phyloP scores from a whole-genome alignment of 2,329 filamentous ascomycete genomes.

The Xylariaceae sp. region DNA sequence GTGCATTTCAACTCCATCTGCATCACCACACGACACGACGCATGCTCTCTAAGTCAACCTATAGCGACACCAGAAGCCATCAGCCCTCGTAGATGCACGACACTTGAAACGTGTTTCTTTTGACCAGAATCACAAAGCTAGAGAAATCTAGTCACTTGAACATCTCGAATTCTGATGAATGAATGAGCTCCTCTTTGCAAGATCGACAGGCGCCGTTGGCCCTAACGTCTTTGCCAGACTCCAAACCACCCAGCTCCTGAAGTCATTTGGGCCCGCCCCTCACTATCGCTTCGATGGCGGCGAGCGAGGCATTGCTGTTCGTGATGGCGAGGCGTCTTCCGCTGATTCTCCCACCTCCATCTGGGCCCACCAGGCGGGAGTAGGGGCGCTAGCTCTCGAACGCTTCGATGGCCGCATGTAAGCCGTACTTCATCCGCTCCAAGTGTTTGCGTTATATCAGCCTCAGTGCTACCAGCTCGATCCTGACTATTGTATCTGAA shows the following conservation, averaged over 20 bases:
- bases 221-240: slow-evolving; percentile 62
- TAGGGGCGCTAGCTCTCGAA: slow-evolving; percentile 76
- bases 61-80: too few species aligned
- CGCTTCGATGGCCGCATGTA: slow-evolving; percentile 75
- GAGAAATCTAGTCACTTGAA: too few species aligned
- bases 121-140: too few species aligned
- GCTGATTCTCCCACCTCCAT: slow-evolving; percentile 35
- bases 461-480: not conserved
- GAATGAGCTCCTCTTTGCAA: slow-evolving; percentile 72
- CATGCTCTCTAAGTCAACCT: too few species aligned
- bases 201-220: slow-evolving; percentile 65
- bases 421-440: slow-evolving; percentile 19
- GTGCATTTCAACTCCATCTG: too few species aligned
- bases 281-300: slow-evolving; percentile 68
- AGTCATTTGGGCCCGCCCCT: slow-evolving; percentile 64
- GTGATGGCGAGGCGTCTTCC: slow-evolving; percentile 22
- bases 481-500: slow-evolving; percentile 28
- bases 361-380: slow-evolving; percentile 72
- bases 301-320: slow-evolving; percentile 35
- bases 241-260: slow-evolving; percentile 62
- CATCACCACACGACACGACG: too few species aligned
- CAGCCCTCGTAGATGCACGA: too few species aligned
- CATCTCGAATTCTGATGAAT: slow-evolving; percentile 51
- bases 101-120: too few species aligned
- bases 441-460: not conserved